These are phyloP conservation scores for Phytophthora pisi DNA, from an alignment of 352 stramenopile genomes.

Conservation along the genomic window DNA sequence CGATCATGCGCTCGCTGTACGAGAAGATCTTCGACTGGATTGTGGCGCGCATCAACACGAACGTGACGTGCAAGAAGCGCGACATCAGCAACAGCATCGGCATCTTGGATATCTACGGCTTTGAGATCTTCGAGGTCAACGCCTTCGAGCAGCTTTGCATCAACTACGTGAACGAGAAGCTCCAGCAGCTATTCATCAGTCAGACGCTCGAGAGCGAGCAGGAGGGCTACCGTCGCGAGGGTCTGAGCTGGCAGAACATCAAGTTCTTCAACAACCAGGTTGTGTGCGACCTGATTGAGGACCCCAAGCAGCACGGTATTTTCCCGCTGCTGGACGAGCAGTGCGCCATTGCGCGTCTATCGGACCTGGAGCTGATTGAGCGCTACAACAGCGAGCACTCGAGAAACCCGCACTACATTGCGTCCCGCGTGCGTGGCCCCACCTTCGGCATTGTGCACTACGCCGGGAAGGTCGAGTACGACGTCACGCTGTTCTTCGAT, in stretches of 20 bases:
- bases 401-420: slow-evolving; percentile 77
- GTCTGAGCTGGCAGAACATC: slow-evolving; percentile 76
- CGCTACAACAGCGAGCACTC: slow-evolving; percentile 75
- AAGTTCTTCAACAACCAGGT: slow-evolving; percentile 90
- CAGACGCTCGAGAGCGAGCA: slow-evolving; percentile 84
- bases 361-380: slow-evolving; percentile 78
- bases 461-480: slow-evolving; percentile 87
- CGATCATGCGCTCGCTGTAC: slow-evolving; percentile 88
- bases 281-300: slow-evolving; percentile 90
- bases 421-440: slow-evolving; percentile 67
- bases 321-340: slow-evolving; percentile 85
- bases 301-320: slow-evolving; percentile 80
- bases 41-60: slow-evolving; percentile 86
- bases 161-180: slow-evolving; percentile 92
- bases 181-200: slow-evolving; percentile 89
- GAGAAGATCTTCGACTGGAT: slow-evolving; percentile 92
- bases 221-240: slow-evolving; percentile 79
- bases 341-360: slow-evolving; percentile 73
- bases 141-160: slow-evolving; percentile 92
- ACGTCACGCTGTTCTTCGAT: slow-evolving; percentile 86
- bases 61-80: slow-evolving; percentile 66
- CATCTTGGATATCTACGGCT: slow-evolving; percentile 92
- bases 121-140: slow-evolving; percentile 92
- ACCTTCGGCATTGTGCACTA: slow-evolving; percentile 88
- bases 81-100: slow-evolving; percentile 83